phyloP scores from a whole-genome alignment of 768 basidiomycete genomes.

The Boletus pseudopeckii region DNA sequence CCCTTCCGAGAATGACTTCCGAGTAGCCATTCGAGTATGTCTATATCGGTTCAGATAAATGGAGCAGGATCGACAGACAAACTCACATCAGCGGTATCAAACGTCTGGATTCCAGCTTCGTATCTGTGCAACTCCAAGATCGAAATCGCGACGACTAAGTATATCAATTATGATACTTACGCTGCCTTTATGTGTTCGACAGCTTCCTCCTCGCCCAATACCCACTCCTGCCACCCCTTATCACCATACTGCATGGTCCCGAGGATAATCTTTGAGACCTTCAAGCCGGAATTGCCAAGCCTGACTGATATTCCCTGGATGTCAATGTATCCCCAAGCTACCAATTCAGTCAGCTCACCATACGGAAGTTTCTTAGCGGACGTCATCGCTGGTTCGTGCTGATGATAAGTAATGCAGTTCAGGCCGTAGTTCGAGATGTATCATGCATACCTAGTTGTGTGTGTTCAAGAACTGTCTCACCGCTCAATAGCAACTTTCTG shows the following conservation, averaged over 20 bases:
- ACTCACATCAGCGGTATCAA: slow-evolving; percentile 34
- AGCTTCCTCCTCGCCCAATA: slow-evolving; percentile 44
- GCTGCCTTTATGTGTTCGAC: slow-evolving; percentile 48
- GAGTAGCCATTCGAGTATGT: slow-evolving; percentile 64
- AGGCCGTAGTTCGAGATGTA: not conserved
- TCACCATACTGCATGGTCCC: slow-evolving; percentile 46
- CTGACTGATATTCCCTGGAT: slow-evolving; percentile 27
- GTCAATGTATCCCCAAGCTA: not conserved
- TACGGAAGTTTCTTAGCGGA: slow-evolving; percentile 29
- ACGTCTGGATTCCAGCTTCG: slow-evolving; percentile 35
- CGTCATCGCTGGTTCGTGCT: slow-evolving; percentile 15
- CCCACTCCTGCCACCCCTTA: slow-evolving; percentile 53
- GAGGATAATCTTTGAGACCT: slow-evolving; percentile 50
- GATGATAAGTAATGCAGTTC: not conserved
- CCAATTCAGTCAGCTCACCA: slow-evolving; percentile 21
- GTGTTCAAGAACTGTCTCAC: slow-evolving; percentile 5
- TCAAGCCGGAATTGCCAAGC: slow-evolving; percentile 46
- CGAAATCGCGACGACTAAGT: not conserved
- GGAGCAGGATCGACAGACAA: not conserved
- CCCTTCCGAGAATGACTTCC: slow-evolving; percentile 68
- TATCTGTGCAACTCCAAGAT: slow-evolving; percentile 22
- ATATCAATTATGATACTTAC: slow-evolving; percentile 22
- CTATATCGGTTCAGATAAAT: slow-evolving; percentile 27
- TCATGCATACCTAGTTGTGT: not conserved
- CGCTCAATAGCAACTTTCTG: slow-evolving; percentile 8